Base-by-base conservation (phyloP, 2,329 filamentous ascomycete genomes). In the Xenosphaeropsis pyriputrescens region DNA sequence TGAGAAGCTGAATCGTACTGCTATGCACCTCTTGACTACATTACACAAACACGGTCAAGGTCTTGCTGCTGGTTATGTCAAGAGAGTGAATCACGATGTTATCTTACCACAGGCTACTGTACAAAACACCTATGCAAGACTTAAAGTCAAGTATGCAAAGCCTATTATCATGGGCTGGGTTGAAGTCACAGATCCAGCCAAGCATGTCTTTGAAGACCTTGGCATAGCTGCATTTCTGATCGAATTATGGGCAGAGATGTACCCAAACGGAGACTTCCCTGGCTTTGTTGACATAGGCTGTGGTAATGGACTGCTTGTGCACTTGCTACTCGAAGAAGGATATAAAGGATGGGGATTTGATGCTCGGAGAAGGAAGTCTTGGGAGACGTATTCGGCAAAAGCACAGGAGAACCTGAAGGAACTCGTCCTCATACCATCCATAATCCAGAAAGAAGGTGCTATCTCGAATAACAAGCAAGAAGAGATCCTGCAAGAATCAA, bases 201-300 rank as follows among this genome's bases (percentile, higher is more conserved):
- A 96, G 56, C 88, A 96, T 53, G 85, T 96, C 2, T 96, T 95
- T 57, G 91, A 98, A 55, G 89, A 96, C 53, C 62, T 98, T 15
- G 72, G 76, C 4, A 95, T 98, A 44, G 83, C 89, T 0, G 83
- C 89, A 0, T 98, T 95, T 50, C 63, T 96, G 37, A 84, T 96
- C 18, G 88, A 95, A 61, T 62, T 96, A 2, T 98, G 91, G 91
- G 61, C 64, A 11, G 75, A 80, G 41, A 89, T 94, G 77, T 96
- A 96, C 54, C 48, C 47, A 13, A 41, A 45, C 2, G 52, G 50
- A 2, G 34, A 36, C 1, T 95, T 94, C 49, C 84, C 85, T 0
- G 88, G 89, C 1, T 98, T 96, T 50, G 83, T 95, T 15, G 91
- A 98, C 52, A 85, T 98, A 34, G 91, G 89, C 5, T 96, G 91